Evolutionary conservation across 345 rosid genomes (phyloP), one percentile per base, ranked within the genome.

Genomic region (Sapria himalayana): DNA sequence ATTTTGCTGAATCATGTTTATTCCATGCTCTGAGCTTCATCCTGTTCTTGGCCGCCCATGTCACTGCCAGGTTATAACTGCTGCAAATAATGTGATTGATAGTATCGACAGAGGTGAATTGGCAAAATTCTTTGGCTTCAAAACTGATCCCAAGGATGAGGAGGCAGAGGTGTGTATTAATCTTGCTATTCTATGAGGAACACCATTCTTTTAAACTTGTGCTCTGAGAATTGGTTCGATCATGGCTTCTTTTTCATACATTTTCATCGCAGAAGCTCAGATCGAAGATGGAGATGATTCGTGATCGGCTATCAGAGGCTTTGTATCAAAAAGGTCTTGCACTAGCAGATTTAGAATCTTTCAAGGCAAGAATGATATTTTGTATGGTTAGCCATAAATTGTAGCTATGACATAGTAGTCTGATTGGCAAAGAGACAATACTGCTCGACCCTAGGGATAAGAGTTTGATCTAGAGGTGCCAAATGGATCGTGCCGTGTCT

Each of bases 241-340:
- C n/a, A n/a, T n/a, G n/a, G n/a, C n/a, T n/a, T n/a, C n/a, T n/a
- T n/a, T n/a, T n/a, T n/a, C n/a, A n/a, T n/a, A n/a, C n/a, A 15
- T 43, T 41, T 43, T 24, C 33, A 11, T 27, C 17, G 16, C 29
- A 72, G 93, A 72, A 60, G 52, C 45, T 44, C 10, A 82, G 79
- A 66, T 74, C 72, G 65, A 73, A 74, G 59, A 79, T 82, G 93
- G 95, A 76, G 65, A 61, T 67, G 43, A 59, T 67, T 20, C 74
- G 91, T 33, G 95, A 89, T 66, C 95, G 72, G 47, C 55, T 89
- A 41, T 73, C 78, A 15, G 95, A 74, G 37, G 92, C 95, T 33
- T 49, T 89, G 9, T 82, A 82, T 64, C 89, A 74, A 46, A 89
- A 89, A 64, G 98, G 94, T 22, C 52, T 82, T 36, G 85, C 93